phyloP scores from a whole-genome alignment of 2,329 filamentous ascomycete species.

The Dryadomyces quercus-mongolicae region DNA sequence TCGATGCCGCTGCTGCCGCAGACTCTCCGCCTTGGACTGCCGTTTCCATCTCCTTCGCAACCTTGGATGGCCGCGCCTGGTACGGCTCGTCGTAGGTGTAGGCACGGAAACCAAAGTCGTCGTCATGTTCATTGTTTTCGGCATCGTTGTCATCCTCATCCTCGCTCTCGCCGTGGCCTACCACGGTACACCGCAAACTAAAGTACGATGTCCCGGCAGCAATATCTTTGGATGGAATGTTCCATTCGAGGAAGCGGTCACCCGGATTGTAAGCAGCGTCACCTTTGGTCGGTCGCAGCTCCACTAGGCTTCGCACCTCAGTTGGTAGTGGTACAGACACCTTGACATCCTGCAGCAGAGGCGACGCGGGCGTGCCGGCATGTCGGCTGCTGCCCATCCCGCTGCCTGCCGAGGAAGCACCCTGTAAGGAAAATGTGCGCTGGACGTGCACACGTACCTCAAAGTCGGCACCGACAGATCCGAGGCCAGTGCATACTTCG shows the following conservation, averaged over 20 bases:
- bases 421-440: conserved; percentile 39
- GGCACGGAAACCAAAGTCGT: conserved; percentile 39
- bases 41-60: conserved; percentile 21
- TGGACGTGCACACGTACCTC: conserved; percentile 69
- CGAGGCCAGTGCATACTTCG: conserved; percentile 72
- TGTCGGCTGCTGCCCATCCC: conserved; percentile 22
- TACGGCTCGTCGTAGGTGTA: conserved; percentile 44
- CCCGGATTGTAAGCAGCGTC: conserved; percentile 72
- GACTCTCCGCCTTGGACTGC: conserved; percentile 11
- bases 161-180: conserved; percentile 45
- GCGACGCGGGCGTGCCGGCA: conserved; percentile 43
- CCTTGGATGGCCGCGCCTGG: conserved; percentile 26
- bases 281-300: conserved; percentile 68
- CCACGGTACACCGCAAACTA: conserved; percentile 67
- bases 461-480: conserved; percentile 67
- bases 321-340: conserved; percentile 70
- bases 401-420: background rate
- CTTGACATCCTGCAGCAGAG: conserved; percentile 61
- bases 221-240: conserved; percentile 66
- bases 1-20: conserved; percentile 15
- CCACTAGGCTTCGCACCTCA: conserved; percentile 69
- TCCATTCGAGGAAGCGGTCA: conserved; percentile 69
- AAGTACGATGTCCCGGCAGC: conserved; percentile 54
- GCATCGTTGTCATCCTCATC: conserved; percentile 30
- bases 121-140: conserved; percentile 31